phyloP scores from a whole-genome alignment of 306 rosid species.

The Dalbergia cultrata region DNA sequence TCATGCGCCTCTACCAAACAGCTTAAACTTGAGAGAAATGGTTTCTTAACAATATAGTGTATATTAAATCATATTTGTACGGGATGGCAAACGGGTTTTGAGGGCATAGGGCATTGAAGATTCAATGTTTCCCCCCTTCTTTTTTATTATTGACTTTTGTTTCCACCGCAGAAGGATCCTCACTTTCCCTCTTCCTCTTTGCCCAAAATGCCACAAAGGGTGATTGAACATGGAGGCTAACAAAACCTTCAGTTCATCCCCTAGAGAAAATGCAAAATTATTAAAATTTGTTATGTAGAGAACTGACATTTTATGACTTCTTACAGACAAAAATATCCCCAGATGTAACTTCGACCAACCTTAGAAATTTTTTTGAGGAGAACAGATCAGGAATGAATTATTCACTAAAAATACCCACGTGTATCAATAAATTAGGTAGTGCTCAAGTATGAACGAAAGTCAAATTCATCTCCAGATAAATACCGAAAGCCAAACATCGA shows the following conservation, averaged over 20 bases:
- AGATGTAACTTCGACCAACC: background rate
- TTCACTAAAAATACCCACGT: conserved; percentile 21
- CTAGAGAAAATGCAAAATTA: conserved; percentile 12
- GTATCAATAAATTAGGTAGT: background rate
- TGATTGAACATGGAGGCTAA: background rate
- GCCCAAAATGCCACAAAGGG: background rate
- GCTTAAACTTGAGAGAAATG: no score
- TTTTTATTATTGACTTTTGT: background rate
- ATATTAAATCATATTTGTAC: no score
- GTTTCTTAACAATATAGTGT: no score
- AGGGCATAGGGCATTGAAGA: background rate
- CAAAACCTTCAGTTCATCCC: conserved; percentile 1
- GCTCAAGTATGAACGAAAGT: background rate
- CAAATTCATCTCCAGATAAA: background rate
- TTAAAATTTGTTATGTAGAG: background rate
- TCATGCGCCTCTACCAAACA: no score
- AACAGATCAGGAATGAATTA: background rate
- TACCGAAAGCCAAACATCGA: background rate
- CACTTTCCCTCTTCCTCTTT: background rate
- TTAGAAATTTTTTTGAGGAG: background rate
- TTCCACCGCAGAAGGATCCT: background rate
- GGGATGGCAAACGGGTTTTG: background rate
- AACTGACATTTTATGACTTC: background rate
- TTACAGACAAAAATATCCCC: background rate
- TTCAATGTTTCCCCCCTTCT: background rate